Evolutionary conservation across 768 basidiomycete genomes (phyloP), one percentile per base, ranked within the genome.

Genomic region (Gelatoporia subvermispora): DNA sequence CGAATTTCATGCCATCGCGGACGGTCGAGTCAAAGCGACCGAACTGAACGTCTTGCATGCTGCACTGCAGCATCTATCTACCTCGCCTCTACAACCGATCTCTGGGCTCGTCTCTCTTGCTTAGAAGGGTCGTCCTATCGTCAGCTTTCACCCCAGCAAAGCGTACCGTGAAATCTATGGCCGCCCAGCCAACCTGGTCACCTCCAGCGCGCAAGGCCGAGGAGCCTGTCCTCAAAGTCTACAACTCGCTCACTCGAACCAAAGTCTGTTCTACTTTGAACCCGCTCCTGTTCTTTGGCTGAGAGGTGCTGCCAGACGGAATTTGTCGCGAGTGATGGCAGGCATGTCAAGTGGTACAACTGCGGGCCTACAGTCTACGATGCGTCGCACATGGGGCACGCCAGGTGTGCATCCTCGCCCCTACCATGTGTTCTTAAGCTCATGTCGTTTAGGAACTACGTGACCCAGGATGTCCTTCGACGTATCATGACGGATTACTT

Each of bases 291-390:
- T 34, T 18, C 37, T 45, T 47, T 50, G 52, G 60, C 57, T 47
- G 38, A 55, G 35, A 39, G 39, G 4, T 35, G 39, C 22, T 15
- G 43, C 9, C 60, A 93, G 90, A 85, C 79, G 45, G 84, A 85
- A 51, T 93, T 95, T 58, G 68, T 85, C 34, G 82, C 92, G 5
- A 72, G 63, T 44, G 71, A 79, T 52, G 85, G 84, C 0, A 76
- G 79, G 1, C 79, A 79, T 55, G 82, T 95, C n/a, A 93, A 94
- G 59, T 98, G 94, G 94, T 98, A 99, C 65, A 97, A 96, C 65
- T 99, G 96, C 61, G 95, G 96, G 9, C 95, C 96, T 16, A 99
- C 96, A 0, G 96, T 99, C 8, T 99, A 99, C 65, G 96, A 99
- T 73, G 83, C 93, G 11, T 88, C 92, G 36, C 96, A 99, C 66